Conservation (phyloP, 2,329 filamentous ascomycete genomes). For the Penicillium nordicum region DNA sequence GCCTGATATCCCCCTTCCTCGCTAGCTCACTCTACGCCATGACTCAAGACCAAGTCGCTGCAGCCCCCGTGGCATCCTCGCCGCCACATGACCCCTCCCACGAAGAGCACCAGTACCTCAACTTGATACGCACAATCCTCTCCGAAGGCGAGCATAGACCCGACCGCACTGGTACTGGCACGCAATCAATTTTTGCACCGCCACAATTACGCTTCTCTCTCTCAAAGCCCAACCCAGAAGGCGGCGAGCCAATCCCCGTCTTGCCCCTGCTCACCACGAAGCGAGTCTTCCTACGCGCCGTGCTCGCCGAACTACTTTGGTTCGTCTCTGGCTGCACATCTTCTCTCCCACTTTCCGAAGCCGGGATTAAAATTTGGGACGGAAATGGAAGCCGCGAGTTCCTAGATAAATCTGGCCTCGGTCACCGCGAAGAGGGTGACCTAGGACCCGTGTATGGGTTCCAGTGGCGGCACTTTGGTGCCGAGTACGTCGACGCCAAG, state of each 20-base stretch:
- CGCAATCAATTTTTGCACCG: constrained; percentile 83
- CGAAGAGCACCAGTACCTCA: constrained; percentile 92
- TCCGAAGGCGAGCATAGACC: constrained; percentile 79
- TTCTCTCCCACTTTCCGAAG: constrained; percentile 68
- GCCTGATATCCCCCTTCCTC: not conserved
- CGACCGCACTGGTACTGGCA: constrained; percentile 91
- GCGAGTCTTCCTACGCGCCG: constrained; percentile 86
- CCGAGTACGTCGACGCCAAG: constrained; percentile 74
- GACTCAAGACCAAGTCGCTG: constrained; percentile 21
- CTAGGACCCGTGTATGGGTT: constrained; percentile 96
- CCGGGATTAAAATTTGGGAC: constrained; percentile 96
- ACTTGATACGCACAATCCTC: constrained; percentile 82
- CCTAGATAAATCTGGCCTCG: constrained; percentile 79
- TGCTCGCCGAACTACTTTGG: constrained; percentile 92
- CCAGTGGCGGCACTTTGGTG: constrained; percentile 98
- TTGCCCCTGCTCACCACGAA: constrained; percentile 96
- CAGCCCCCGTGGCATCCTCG: constrained; percentile 9
- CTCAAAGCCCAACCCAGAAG: constrained; percentile 51
- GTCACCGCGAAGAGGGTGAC: constrained; percentile 79
- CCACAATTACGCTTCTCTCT: constrained; percentile 82
- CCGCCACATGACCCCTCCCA: constrained; percentile 48
- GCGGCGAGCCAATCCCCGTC: constrained; percentile 54
- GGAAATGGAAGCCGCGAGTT: constrained; percentile 90
- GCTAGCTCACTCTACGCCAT: constrained; percentile 5
- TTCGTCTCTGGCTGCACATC: constrained; percentile 85